Base-by-base conservation (phyloP, 2,329 filamentous ascomycete species). In the Berkeleyomyces rouxiae region DNA sequence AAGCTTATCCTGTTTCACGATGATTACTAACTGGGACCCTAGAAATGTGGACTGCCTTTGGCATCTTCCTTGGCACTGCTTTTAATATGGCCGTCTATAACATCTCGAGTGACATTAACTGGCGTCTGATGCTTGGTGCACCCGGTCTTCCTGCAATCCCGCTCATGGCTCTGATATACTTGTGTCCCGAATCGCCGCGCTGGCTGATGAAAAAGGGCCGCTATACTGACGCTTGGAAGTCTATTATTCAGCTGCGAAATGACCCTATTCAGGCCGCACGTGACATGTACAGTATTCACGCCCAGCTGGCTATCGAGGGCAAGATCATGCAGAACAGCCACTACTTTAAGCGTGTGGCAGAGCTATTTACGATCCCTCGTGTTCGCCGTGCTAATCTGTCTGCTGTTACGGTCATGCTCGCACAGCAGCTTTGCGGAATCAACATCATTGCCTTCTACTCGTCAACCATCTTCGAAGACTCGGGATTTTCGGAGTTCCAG, bases 341-440 rank as follows among this genome's bases (percentile, higher is more conserved):
- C 66, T 79, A 78, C 65, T 46, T 79, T 9, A 78, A 74, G 7
- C 78, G 82, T 13, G 79, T 82, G 51, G 64, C 77, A 23, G 79
- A 85, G 67, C 72, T 82, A 1, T 81, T 84, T 66, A 82, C 79
- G 1, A 76, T 84, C 58, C 77, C 81, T 0, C 75, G 82, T 42
- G 74, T 82, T 6, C 74, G 81, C 4, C 76, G 81, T 47, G 86
- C 86, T 0, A 87, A 83, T 0, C 77, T 83, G 61, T 86, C 85
- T 1, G 83, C 84, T 0, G 82, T 80, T 66, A 80, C 81, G 0
- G 83, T 88, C 67, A 88, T 89, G 84, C 81, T 83, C 67, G 75
- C 74, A 0, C 82, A 85, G 67, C 82, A 85, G 68, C 78, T 85
- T 74, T 83, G 80, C 65, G 82, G 80, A 47, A 78, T 78, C 68